Conservation (phyloP, 208 protist genomes). For the Trypanosomatidae sp. region DNA sequence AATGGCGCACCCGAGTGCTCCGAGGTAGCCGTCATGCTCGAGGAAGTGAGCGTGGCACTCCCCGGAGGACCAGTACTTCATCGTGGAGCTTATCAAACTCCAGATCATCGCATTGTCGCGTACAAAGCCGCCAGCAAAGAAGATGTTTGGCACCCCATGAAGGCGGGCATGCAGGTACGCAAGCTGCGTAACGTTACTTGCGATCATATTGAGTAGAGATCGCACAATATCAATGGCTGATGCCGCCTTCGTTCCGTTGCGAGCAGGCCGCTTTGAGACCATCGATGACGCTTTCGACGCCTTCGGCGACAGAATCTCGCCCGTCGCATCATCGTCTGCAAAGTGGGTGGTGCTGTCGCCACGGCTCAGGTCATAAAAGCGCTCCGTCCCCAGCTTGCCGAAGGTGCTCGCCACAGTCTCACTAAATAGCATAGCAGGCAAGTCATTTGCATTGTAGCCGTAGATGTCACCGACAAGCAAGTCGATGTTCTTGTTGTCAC, state of each 20-base stretch:
- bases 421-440: conserved; percentile 84
- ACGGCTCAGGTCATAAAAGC: conserved; percentile 44
- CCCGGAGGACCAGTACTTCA: conserved; percentile 95
- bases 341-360: conserved; percentile 27
- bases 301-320: conserved; percentile 34
- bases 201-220: conserved; percentile 94
- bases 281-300: conserved; percentile 2
- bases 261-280: conserved; percentile 8
- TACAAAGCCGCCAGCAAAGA: conserved; percentile 96
- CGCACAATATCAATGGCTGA: conserved; percentile 89
- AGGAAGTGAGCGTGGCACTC: conserved; percentile 93
- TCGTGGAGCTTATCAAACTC: conserved; percentile 85
- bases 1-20: conserved; percentile 88
- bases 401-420: conserved; percentile 90
- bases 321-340: conserved; percentile 37
- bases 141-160: conserved; percentile 92
- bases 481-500: conserved; percentile 95
- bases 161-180: conserved; percentile 93
- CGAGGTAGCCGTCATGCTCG: conserved; percentile 96
- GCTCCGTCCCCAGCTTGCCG: conserved; percentile 85
- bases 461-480: conserved; percentile 98
- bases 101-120: conserved; percentile 92
- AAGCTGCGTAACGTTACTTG: conserved; percentile 96
- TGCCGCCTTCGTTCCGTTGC: conserved; percentile 21
- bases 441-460: conserved; percentile 92